Percentiles rank a stretch among this genome's conserved stretches.
Conservation (phyloP, 2,329 filamentous ascomycete species). For the Aspergillus japonicus region DNA sequence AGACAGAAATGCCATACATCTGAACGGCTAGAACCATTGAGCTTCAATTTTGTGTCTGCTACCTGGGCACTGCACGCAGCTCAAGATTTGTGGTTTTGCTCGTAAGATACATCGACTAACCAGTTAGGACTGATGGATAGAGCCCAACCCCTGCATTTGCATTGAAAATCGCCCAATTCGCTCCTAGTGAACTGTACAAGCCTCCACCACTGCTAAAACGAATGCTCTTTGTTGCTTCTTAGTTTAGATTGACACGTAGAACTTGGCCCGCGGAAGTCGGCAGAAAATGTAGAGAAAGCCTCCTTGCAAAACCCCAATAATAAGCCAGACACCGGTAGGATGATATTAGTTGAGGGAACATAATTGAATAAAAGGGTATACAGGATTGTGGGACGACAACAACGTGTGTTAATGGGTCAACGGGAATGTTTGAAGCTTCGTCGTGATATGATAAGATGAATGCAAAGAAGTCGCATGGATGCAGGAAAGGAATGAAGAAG, state of each 20-base stretch:
- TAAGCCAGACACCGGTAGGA: conserved; percentile 12
- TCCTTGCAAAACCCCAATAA: conserved; percentile 6
- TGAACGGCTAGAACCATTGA: too few species aligned
- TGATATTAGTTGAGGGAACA: conserved; percentile 18
- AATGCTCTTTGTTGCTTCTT: conserved; percentile 7
- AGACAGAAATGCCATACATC: too few species aligned
- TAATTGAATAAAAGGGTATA: conserved; percentile 18
- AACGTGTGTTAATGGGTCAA: not conserved
- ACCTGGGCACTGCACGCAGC: too few species aligned
- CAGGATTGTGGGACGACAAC: conserved; percentile 15
- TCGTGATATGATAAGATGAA: conserved; percentile 12
- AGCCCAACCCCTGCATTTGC: not conserved
- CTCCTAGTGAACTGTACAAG: not conserved
- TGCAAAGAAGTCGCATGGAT: conserved; percentile 12
- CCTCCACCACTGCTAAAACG: not conserved
- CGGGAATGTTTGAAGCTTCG: conserved; percentile 1
- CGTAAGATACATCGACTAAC: not conserved
- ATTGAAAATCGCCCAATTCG: not conserved
- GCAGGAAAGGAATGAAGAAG: conserved; percentile 6
- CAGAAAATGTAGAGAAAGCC: not conserved
- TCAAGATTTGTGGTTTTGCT: not conserved
- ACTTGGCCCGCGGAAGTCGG: conserved; percentile 1
- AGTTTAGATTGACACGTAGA: conserved; percentile 10
- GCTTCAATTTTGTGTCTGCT: too few species aligned
- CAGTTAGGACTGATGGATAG: not conserved